phyloP scores from a whole-genome alignment of 805 yeast genomes.

The Wickerhamiella azymoides region DNA sequence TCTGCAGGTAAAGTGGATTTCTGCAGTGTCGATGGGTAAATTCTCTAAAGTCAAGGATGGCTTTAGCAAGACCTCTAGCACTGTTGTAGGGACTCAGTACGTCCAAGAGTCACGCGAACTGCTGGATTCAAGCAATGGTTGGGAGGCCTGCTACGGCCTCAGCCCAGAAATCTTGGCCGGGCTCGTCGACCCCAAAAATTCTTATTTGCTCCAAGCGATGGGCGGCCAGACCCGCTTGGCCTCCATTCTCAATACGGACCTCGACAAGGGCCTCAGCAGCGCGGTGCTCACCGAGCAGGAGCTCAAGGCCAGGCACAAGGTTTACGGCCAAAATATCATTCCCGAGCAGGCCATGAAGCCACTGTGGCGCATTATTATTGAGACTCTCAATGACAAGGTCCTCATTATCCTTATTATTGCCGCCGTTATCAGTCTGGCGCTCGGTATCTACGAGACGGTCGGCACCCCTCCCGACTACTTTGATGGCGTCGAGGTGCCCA shows the following conservation, averaged over 20 bases:
- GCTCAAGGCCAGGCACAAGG: slow-evolving; percentile 27
- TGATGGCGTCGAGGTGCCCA: slow-evolving; percentile 63
- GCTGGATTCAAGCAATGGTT: slow-evolving; percentile 8
- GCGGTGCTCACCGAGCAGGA: slow-evolving; percentile 17
- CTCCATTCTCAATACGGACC: slow-evolving; percentile 22
- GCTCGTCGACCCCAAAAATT: slow-evolving; percentile 29
- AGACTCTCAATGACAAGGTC: slow-evolving; percentile 84
- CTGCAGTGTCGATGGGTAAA: neutral
- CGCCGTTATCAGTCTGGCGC: slow-evolving; percentile 74
- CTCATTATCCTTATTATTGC: slow-evolving; percentile 71
- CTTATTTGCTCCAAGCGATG: slow-evolving; percentile 24
- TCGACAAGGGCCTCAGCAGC: slow-evolving; percentile 22
- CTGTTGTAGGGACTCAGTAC: slow-evolving; percentile 3
- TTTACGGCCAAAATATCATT: slow-evolving; percentile 55
- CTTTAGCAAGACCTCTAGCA: slow-evolving; percentile 5
- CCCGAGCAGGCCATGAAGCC: slow-evolving; percentile 64
- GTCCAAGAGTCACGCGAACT: slow-evolving; percentile 12
- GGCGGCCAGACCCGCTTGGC: slow-evolving; percentile 28
- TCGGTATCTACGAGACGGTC: slow-evolving; percentile 85
- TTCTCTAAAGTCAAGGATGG: neutral
- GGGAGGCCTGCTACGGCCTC: slow-evolving; percentile 10
- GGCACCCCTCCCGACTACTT: slow-evolving; percentile 63
- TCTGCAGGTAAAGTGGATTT: neutral
- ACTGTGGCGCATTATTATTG: slow-evolving; percentile 53
- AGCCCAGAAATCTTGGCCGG: slow-evolving; percentile 16